Evolutionary conservation across 768 basidiomycete genomes (phyloP), one percentile per base, ranked within the genome.

Genomic region (Mycena crocata): DNA sequence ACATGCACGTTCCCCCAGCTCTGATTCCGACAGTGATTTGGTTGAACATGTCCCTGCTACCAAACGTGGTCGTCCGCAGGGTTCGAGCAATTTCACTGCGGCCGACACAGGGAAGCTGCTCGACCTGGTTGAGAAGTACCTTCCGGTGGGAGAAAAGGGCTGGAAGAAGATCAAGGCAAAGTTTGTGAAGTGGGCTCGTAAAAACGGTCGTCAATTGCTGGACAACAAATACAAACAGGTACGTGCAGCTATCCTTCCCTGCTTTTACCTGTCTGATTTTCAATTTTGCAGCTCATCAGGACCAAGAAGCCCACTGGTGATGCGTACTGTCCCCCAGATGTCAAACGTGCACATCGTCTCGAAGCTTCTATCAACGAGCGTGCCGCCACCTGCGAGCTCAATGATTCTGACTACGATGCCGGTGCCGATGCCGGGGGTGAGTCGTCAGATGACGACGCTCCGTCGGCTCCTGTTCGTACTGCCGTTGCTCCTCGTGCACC

Each of bases 251-350:
- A 34, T 26, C 23, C 6, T n/a, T n/a, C 6, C 35, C n/a, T 37
- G 32, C n/a, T 3, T 5, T 48, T 46, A 17, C 28, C 5, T 57
- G 31, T 57, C 45, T 48, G 3, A 58, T 13, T 55, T 23, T n/a
- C n/a, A n/a, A 30, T 35, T 19, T 5, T 61, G 24, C 15, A 61
- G 59, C 26, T 52, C 14, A 46, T 74, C 9, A 74, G 68, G 42
- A 71, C 68, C 5, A 72, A 66, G 19, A 76, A 78, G 68, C 77
- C 78, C n/a, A 80, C 74, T 5, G 77, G 79, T 19, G 64, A 63
- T 68, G 75, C 69, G 4, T 31, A 63, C 0, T 73, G 72, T 54
- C 75, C 74, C 19, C 70, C 66, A 23, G 68, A 75, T 17, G 46
- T 76, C 17, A 63, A 68, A 14, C 60, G 56, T n/a, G 75, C 73